A percentile compares a stretch with the other conserved stretches of the same genome.
Evolutionary conservation across 768 basidiomycete genomes (phyloP).

Genomic region (Xanthoconium purpureum): DNA sequence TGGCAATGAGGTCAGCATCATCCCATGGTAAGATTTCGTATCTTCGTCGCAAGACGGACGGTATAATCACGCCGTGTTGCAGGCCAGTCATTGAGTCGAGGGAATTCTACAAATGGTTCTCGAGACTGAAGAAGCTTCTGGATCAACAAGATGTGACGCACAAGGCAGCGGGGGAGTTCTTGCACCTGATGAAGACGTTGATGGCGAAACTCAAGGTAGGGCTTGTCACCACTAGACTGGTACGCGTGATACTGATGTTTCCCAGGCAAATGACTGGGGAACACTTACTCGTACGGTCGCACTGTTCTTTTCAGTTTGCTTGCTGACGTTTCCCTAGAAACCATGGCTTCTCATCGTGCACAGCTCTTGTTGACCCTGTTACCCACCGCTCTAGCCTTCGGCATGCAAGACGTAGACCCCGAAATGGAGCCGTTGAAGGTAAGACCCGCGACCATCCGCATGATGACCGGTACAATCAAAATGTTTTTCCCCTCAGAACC

Average conservation of each 20-base stretch:
- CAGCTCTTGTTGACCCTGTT: conserved; percentile 41
- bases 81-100: conserved; percentile 59
- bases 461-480: background rate
- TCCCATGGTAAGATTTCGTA: conserved; percentile 44
- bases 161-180: conserved; percentile 48
- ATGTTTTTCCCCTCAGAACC: conserved; percentile 37
- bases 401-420: conserved; percentile 45
- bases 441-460: background rate
- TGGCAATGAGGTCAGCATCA: conserved; percentile 50
- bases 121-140: conserved; percentile 42
- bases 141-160: conserved; percentile 50
- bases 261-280: conserved; percentile 61
- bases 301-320: background rate
- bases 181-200: conserved; percentile 54
- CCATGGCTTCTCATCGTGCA: conserved; percentile 44
- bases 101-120: conserved; percentile 55
- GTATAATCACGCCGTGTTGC: background rate
- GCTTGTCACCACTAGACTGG: background rate
- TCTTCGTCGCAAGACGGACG: background rate
- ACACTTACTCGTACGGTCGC: conserved; percentile 49
- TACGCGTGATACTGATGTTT: background rate
- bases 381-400: conserved; percentile 47
- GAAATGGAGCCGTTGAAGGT: conserved; percentile 52
- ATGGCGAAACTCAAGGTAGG: conserved; percentile 65
- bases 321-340: conserved; percentile 33